A percentile compares a stretch with the other conserved stretches of the same genome.
phyloP scores from a whole-genome alignment of 768 basidiomycete species.

The Calocybe indica region DNA sequence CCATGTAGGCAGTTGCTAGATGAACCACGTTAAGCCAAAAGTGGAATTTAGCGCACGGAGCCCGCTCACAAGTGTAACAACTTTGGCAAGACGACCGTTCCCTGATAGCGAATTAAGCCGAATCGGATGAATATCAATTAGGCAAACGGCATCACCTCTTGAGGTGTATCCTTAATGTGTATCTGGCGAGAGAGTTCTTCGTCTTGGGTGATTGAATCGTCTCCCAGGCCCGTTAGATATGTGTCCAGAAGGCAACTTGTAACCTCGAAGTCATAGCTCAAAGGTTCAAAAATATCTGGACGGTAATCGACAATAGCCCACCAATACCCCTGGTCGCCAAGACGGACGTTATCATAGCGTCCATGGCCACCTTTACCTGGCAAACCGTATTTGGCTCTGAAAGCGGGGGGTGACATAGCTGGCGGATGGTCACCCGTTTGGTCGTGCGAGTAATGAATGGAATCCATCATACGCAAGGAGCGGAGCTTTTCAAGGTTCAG shows the following conservation, averaged over 20 bases:
- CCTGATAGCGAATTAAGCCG: slow-evolving; percentile 12
- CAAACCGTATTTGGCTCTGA: slow-evolving; percentile 36
- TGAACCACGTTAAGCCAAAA: background rate
- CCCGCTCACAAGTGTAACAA: slow-evolving; percentile 41
- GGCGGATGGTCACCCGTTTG: slow-evolving; percentile 14
- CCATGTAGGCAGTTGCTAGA: slow-evolving; percentile 38
- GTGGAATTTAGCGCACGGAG: slow-evolving; percentile 1
- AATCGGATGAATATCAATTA: background rate
- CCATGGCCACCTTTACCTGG: slow-evolving; percentile 27
- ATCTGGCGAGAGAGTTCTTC: slow-evolving; percentile 29
- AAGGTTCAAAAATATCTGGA: slow-evolving; percentile 33
- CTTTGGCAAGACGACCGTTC: slow-evolving; percentile 36
- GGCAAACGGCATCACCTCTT: slow-evolving; percentile 21
- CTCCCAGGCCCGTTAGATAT: slow-evolving; percentile 37
- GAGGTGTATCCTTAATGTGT: slow-evolving; percentile 30
- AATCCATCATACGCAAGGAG: slow-evolving; percentile 40
- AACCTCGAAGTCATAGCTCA: slow-evolving; percentile 42
- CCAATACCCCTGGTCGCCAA: slow-evolving; percentile 50
- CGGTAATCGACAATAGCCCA: slow-evolving; percentile 45
- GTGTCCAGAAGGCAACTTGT: slow-evolving; percentile 43
- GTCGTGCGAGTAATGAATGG: slow-evolving; percentile 27
- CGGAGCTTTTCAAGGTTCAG: slow-evolving; percentile 41
- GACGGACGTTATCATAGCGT: slow-evolving; percentile 35
- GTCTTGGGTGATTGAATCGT: slow-evolving; percentile 27
- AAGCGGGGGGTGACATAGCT: slow-evolving; percentile 35